A percentile compares a stretch with the other conserved stretches of the same genome.
Evolutionary conservation across 176 grass and related monocot genomes (phyloP).

Genomic region (Phyllostachys edulis): DNA sequence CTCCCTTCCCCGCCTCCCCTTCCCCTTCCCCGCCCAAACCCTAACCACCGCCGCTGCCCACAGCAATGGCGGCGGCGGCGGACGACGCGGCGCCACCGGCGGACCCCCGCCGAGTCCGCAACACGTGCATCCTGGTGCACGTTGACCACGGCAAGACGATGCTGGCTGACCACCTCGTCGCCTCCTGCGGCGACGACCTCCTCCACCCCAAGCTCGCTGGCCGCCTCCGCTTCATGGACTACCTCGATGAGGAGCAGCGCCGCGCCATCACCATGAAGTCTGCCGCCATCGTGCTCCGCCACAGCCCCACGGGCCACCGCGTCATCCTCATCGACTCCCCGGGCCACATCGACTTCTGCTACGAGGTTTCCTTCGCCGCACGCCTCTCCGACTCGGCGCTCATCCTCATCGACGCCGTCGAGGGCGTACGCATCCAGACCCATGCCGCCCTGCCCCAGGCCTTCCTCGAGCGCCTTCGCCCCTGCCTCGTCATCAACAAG

Average conservation of each 20-base stretch:
- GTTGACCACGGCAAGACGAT: constrained; percentile 95
- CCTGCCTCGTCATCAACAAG: constrained; percentile 96
- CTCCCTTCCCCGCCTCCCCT: neutral
- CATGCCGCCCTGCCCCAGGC: constrained; percentile 81
- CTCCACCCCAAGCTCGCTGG: constrained; percentile 78
- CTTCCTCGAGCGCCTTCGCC: constrained; percentile 75
- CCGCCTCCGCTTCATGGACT: constrained; percentile 76
- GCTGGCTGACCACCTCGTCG: constrained; percentile 89
- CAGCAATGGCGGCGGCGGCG: neutral
- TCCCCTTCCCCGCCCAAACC: constrained; percentile 40
- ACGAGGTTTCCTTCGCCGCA: constrained; percentile 85
- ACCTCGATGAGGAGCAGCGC: constrained; percentile 81
- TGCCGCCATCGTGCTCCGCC: constrained; percentile 55
- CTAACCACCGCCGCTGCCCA: neutral
- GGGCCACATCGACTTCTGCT: constrained; percentile 94
- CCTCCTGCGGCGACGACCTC: constrained; percentile 62
- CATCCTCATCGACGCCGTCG: constrained; percentile 76
- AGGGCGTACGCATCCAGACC: constrained; percentile 89
- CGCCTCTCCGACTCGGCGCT: constrained; percentile 75
- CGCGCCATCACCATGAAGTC: constrained; percentile 96
- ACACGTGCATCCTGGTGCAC: constrained; percentile 95
- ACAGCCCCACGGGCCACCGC: constrained; percentile 55
- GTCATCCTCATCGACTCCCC: constrained; percentile 95
- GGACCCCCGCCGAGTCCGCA: constrained; percentile 49
- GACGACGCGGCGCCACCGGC: neutral